phyloP scores from a whole-genome alignment of 306 rosid genomes.

The Quillaja saponaria region DNA sequence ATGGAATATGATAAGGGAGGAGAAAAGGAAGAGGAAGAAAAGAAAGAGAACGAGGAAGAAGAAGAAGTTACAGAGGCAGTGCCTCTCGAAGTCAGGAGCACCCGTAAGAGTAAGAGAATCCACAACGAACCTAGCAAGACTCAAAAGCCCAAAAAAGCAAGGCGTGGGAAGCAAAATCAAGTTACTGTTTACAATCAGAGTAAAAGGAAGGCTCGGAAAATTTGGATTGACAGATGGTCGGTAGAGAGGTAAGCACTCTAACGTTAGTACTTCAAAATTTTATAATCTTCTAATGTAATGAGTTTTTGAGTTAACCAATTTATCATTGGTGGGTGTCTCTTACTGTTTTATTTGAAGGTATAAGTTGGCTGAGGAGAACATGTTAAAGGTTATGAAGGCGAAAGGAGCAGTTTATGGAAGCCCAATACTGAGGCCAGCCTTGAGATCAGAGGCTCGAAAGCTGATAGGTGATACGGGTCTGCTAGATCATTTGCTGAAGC shows the following conservation, averaged over 20 bases:
- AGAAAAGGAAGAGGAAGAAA: conserved; percentile 5
- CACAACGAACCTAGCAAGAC: conserved; percentile 19
- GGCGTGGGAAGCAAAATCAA: conserved; percentile 35
- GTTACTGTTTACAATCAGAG: conserved; percentile 26
- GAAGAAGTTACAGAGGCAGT: conserved; percentile 23
- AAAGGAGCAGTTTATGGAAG: conserved; percentile 62
- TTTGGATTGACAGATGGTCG: conserved; percentile 59
- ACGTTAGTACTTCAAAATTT: not conserved
- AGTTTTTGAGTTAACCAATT: not conserved
- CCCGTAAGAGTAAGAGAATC: conserved; percentile 48
- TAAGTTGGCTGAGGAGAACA: conserved; percentile 68
- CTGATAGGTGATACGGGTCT: conserved; percentile 88
- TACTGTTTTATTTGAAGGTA: conserved; percentile 48
- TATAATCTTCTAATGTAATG: not conserved
- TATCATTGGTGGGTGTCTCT: not conserved
- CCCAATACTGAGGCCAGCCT: conserved; percentile 67
- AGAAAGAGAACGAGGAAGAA: conserved; percentile 36
- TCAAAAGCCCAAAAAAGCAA: conserved; percentile 29
- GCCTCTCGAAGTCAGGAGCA: conserved; percentile 28
- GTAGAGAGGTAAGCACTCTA: conserved; percentile 41
- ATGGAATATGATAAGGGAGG: conserved; percentile 9
- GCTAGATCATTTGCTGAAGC: conserved; percentile 87
- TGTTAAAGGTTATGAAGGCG: conserved; percentile 73
- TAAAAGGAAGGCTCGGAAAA: conserved; percentile 42
- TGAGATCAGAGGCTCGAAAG: conserved; percentile 80